Evolutionary conservation across 306 rosid genomes (phyloP).

Genomic region (Phaseolus lunatus): DNA sequence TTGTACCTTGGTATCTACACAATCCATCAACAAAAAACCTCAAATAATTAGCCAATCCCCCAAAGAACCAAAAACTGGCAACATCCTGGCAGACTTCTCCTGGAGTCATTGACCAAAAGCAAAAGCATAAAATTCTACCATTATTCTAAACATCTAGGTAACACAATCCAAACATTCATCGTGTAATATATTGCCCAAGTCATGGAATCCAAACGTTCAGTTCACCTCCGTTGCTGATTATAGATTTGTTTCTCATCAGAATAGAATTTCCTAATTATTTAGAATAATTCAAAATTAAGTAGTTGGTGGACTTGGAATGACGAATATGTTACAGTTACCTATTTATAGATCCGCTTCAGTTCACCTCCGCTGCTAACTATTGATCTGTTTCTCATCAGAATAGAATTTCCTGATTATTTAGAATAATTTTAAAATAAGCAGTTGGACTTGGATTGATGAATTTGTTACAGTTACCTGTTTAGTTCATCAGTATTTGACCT

Average conservation of each 20-base stretch:
- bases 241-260: neutral
- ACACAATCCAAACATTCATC: neutral
- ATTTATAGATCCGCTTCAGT: neutral
- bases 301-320: constrained; percentile 20
- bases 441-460: constrained; percentile 23
- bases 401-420: constrained; percentile 4
- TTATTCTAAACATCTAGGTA: constrained; percentile 5
- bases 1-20: neutral
- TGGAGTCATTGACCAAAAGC: constrained; percentile 1
- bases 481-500: neutral
- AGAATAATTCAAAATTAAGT: neutral
- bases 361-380: neutral
- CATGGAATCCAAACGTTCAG: constrained; percentile 17
- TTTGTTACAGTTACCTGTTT: constrained; percentile 16
- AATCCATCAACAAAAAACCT: constrained; percentile 18
- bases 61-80: neutral
- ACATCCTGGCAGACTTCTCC: constrained; percentile 6
- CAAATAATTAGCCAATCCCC: constrained; percentile 4
- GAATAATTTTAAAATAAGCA: neutral
- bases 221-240: neutral
- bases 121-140: neutral
- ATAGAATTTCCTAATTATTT: constrained; percentile 2
- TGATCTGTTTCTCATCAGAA: neutral
- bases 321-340: neutral
- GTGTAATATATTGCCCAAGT: neutral